Evolutionary conservation across 2,329 filamentous ascomycete genomes (phyloP).

Genomic region (Sporothrix luriei): DNA sequence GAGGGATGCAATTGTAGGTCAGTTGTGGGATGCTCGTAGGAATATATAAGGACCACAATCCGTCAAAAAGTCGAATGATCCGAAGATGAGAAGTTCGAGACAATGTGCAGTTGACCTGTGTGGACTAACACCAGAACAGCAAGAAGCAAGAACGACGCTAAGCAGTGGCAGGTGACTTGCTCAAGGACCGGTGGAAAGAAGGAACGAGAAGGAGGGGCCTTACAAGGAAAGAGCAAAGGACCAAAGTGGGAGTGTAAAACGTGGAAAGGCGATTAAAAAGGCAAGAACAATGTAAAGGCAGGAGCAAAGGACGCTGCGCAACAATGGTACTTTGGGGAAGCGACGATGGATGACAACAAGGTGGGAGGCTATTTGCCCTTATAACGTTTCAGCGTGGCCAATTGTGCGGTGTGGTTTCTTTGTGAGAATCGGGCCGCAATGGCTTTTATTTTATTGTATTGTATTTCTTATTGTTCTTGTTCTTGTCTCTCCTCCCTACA

Average conservation of each 20-base stretch:
- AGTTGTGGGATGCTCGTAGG: not conserved
- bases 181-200: not conserved
- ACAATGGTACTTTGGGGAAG: constrained; percentile 12
- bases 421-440: not conserved
- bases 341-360: not conserved
- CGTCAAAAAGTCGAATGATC: not conserved
- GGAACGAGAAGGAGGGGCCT: constrained; percentile 10
- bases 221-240: not conserved
- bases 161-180: constrained; percentile 19
- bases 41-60: not conserved
- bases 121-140: constrained; percentile 18
- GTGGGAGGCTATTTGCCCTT: not conserved
- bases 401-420: not conserved
- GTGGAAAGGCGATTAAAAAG: not conserved
- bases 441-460: not conserved
- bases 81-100: constrained; percentile 11
- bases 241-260: not conserved
- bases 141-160: constrained; percentile 20
- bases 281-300: not conserved
- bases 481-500: not conserved
- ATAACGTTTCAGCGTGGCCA: not conserved
- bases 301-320: not conserved
- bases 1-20: not conserved
- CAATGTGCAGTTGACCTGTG: not conserved
- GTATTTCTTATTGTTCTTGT: not conserved